phyloP scores from a whole-genome alignment of 495 filamentous ascomycete genomes.

The Lasiosphaeris hirsuta region DNA sequence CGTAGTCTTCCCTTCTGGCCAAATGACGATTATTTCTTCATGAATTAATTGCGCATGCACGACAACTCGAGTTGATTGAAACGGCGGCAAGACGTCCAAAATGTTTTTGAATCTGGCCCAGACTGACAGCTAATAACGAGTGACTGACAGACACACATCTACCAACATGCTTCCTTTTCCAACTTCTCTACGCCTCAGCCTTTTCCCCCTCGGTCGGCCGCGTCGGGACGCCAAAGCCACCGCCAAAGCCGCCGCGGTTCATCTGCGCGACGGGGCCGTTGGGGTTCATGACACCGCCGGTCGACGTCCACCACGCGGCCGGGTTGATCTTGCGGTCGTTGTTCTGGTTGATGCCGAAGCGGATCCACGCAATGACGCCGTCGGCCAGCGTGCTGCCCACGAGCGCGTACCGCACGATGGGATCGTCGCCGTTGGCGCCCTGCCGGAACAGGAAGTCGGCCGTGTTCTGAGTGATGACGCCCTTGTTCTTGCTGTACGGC shows the following conservation, averaged over 20 bases:
- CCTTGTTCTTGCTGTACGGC: slow-evolving; percentile 57
- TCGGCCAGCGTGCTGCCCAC: slow-evolving; percentile 52
- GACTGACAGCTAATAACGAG: too few species aligned
- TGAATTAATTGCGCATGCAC: too few species aligned
- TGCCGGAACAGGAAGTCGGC: slow-evolving; percentile 49
- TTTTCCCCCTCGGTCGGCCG: neutral
- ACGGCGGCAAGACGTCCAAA: too few species aligned
- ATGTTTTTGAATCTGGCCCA: too few species aligned
- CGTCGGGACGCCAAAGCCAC: slow-evolving; percentile 9
- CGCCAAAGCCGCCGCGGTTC: slow-evolving; percentile 12
- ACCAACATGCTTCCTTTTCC: too few species aligned
- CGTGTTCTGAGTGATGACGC: slow-evolving; percentile 47
- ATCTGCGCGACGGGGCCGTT: slow-evolving; percentile 28
- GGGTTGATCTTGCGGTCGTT: slow-evolving; percentile 24
- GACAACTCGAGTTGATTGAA: too few species aligned
- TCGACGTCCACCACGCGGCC: slow-evolving; percentile 26
- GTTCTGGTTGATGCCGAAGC: slow-evolving; percentile 50
- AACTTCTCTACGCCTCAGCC: neutral
- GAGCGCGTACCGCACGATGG: slow-evolving; percentile 53
- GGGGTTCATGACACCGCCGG: slow-evolving; percentile 35
- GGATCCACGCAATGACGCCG: slow-evolving; percentile 57
- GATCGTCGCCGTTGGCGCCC: slow-evolving; percentile 52
- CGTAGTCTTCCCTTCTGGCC: too few species aligned
- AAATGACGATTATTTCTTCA: too few species aligned
- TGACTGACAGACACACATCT: too few species aligned